phyloP scores from a whole-genome alignment of 371 early-diverging fungal genomes.

The Mucor mucedo region DNA sequence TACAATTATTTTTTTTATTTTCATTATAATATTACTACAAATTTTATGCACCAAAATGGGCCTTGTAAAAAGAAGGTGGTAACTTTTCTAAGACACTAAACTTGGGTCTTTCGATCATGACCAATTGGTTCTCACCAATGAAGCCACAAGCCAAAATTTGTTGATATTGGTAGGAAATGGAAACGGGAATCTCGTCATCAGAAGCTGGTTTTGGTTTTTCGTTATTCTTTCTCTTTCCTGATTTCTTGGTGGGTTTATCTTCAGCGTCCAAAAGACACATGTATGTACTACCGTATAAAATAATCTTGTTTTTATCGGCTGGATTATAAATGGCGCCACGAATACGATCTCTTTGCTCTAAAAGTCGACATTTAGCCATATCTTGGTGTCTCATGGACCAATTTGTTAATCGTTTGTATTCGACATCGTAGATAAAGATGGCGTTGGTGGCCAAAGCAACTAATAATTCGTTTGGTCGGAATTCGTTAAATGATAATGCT shows the following conservation, averaged over 20 bases:
- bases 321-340: slow-evolving; percentile 78
- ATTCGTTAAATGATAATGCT: slow-evolving; percentile 73
- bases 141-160: slow-evolving; percentile 80
- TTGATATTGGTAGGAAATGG: slow-evolving; percentile 80
- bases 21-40: not conserved
- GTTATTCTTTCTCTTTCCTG: slow-evolving; percentile 37
- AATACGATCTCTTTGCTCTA: slow-evolving; percentile 68
- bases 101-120: slow-evolving; percentile 86
- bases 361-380: slow-evolving; percentile 51
- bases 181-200: slow-evolving; percentile 59
- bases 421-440: slow-evolving; percentile 82
- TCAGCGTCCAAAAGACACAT: slow-evolving; percentile 78
- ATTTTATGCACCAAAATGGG: slow-evolving; percentile 71
- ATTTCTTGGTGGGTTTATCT: slow-evolving; percentile 35
- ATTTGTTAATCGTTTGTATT: slow-evolving; percentile 66
- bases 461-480: slow-evolving; percentile 61
- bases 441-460: slow-evolving; percentile 73
- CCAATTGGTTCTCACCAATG: slow-evolving; percentile 71
- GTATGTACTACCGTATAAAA: slow-evolving; percentile 74
- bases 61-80: slow-evolving; percentile 84
- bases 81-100: slow-evolving; percentile 77
- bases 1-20: slow-evolving; percentile 18
- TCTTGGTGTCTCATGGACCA: slow-evolving; percentile 82
- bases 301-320: slow-evolving; percentile 62
- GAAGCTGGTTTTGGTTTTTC: slow-evolving; percentile 17